Percentiles rank a stretch among this genome's conserved stretches.
Conservation (phyloP, 129 eudicot genomes). For the Flaveria trinervia region DNA sequence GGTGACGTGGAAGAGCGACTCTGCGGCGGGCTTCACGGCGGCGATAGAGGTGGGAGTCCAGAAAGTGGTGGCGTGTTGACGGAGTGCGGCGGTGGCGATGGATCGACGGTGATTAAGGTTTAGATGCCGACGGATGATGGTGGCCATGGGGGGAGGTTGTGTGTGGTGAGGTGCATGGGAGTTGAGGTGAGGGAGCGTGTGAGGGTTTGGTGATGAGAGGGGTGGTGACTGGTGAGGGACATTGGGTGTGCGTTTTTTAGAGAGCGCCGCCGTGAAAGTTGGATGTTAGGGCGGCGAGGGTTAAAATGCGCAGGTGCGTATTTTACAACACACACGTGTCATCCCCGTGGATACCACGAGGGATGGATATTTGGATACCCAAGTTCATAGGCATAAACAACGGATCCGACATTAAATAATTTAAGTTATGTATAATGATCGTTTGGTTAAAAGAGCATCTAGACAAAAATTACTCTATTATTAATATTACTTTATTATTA, state of each 20-base stretch:
- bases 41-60: constrained; percentile 70
- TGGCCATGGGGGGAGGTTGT: constrained; percentile 49
- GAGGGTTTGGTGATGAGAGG: constrained; percentile 23
- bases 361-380: constrained; percentile 18
- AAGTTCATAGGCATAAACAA: constrained; percentile 18
- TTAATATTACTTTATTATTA: too few relatives aligned
- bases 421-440: too few relatives aligned
- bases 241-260: constrained; percentile 36
- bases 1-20: constrained; percentile 71
- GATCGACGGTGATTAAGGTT: constrained; percentile 43
- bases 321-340: constrained; percentile 34
- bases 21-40: constrained; percentile 72
- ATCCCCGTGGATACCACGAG: constrained; percentile 7
- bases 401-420: constrained; percentile 3
- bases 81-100: constrained; percentile 49
- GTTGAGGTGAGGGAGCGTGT: constrained; percentile 45
- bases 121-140: constrained; percentile 53
- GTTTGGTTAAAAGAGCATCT: too few relatives aligned
- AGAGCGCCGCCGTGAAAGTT: constrained; percentile 51
- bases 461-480: too few relatives aligned
- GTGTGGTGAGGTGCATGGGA: constrained; percentile 61
- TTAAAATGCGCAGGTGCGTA: constrained; percentile 35
- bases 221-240: constrained; percentile 35
- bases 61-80: constrained; percentile 58
- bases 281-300: constrained; percentile 28